Percentiles rank a stretch among this genome's conserved stretches.
Conservation (phyloP, 257 asterid species). For the Nicotiana benthamiana region DNA sequence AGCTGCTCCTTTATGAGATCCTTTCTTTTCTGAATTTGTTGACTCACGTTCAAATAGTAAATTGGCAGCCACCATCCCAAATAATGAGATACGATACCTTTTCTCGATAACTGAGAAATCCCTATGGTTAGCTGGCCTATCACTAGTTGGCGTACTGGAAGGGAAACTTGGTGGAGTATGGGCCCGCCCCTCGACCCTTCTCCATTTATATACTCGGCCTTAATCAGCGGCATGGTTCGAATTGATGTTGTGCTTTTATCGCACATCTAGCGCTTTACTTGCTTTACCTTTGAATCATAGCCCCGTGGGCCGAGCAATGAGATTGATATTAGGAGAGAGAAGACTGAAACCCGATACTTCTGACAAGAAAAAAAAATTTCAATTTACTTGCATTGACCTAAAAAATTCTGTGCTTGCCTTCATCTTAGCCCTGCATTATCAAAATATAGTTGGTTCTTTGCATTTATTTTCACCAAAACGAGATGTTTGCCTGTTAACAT, state of each 20-base stretch:
- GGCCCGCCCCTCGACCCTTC: not conserved
- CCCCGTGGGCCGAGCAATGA: not conserved
- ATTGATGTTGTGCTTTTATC: not conserved
- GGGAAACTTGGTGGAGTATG: not conserved
- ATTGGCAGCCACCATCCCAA: not conserved
- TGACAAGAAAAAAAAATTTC: not conserved
- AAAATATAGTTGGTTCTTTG: not conserved
- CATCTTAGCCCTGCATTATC: not conserved
- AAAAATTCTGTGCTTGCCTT: not conserved
- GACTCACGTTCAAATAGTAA: not conserved
- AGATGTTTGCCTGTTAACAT: not conserved
- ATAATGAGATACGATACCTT: not conserved
- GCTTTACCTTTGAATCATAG: not conserved
- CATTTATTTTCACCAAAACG: not conserved
- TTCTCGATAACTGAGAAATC: not conserved
- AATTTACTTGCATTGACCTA: not conserved
- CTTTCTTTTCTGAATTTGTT: not conserved
- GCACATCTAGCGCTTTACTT: not conserved
- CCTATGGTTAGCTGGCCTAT: not conserved
- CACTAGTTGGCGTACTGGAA: not conserved
- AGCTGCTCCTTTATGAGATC: constrained; percentile 1
- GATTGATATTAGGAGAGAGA: not conserved
- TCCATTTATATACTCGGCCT: not conserved
- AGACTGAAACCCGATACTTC: not conserved
- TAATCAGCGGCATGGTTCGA: not conserved